These are phyloP conservation scores for Datura wrightii DNA, from an alignment of 257 asterid genomes.

Conservation along the genomic window DNA sequence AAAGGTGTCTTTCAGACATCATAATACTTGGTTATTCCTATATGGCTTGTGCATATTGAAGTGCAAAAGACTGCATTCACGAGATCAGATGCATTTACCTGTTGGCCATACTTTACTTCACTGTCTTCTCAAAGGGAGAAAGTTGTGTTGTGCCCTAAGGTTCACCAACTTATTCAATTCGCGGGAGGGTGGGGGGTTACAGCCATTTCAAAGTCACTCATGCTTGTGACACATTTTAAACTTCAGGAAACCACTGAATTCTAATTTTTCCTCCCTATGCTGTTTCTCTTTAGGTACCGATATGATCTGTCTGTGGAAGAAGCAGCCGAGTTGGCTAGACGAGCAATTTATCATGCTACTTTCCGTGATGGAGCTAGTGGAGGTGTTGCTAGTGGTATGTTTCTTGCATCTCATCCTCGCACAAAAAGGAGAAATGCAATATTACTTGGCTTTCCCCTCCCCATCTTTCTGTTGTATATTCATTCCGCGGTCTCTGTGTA, in stretches of 20 bases:
- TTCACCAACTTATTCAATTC: not conserved
- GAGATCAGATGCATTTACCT: conserved; percentile 13
- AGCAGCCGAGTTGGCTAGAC: conserved; percentile 85
- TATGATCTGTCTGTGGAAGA: conserved; percentile 79
- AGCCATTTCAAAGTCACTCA: not conserved
- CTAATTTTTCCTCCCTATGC: not conserved
- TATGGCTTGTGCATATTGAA: conserved; percentile 3
- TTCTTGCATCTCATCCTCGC: conserved; percentile 9
- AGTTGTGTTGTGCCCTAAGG: not conserved
- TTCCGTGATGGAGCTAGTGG: conserved; percentile 92
- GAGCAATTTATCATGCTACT: conserved; percentile 90
- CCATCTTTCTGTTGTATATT: not conserved
- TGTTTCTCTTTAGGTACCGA: conserved; percentile 50
- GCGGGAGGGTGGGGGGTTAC: not conserved
- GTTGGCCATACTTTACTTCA: not conserved
- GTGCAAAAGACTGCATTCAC: not conserved
- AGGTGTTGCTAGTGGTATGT: conserved; percentile 83
- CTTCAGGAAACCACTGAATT: conserved; percentile 21
- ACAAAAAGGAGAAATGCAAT: not conserved
- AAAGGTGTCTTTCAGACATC: not conserved
- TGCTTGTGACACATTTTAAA: not conserved
- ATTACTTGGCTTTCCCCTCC: not conserved
- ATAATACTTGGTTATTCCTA: not conserved
- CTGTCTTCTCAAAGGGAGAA: conserved; percentile 9
- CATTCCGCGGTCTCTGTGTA: not conserved